Conservation (phyloP, 352 stramenopile species). For the Phytophthora nicotianae region DNA sequence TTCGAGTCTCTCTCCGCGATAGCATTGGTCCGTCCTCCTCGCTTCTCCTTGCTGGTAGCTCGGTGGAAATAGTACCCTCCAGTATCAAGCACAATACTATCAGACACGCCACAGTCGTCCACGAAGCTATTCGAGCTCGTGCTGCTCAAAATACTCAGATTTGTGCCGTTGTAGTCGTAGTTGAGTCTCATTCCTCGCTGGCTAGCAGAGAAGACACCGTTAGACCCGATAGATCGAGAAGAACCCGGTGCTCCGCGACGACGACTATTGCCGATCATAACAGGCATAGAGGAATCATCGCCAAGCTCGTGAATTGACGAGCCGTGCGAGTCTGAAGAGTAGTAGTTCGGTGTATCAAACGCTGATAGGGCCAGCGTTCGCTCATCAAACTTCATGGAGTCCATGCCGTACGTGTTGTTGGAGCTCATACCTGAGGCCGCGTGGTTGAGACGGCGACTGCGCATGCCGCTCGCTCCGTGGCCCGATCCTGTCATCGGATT, state of each 20-base stretch:
- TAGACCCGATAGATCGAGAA: constrained; percentile 37
- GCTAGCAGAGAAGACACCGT: constrained; percentile 32
- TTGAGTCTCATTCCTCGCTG: constrained; percentile 34
- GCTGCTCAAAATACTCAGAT: constrained; percentile 47
- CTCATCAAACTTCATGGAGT: constrained; percentile 59
- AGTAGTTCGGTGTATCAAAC: constrained; percentile 39
- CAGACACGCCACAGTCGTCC: constrained; percentile 51
- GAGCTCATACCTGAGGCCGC: constrained; percentile 35
- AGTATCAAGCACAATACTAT: constrained; percentile 70
- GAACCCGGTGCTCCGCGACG: constrained; percentile 28
- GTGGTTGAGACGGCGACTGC: constrained; percentile 30
- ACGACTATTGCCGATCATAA: constrained; percentile 33
- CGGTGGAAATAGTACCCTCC: constrained; percentile 79
- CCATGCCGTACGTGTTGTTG: constrained; percentile 35
- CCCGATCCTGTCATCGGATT: constrained; percentile 32
- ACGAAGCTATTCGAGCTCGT: constrained; percentile 55
- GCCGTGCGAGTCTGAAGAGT: constrained; percentile 35
- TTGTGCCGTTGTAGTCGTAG: constrained; percentile 40
- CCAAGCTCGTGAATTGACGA: constrained; percentile 38
- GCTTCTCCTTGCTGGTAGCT: constrained; percentile 32
- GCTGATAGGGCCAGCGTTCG: constrained; percentile 33
- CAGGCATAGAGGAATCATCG: constrained; percentile 24
- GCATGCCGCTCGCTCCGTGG: constrained; percentile 15
- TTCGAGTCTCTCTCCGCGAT: constrained; percentile 29
- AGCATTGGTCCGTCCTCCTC: constrained; percentile 16